These are phyloP conservation scores for Vaccinium darrowii DNA, from an alignment of 148 eudicot genomes.

Conservation along the genomic window DNA sequence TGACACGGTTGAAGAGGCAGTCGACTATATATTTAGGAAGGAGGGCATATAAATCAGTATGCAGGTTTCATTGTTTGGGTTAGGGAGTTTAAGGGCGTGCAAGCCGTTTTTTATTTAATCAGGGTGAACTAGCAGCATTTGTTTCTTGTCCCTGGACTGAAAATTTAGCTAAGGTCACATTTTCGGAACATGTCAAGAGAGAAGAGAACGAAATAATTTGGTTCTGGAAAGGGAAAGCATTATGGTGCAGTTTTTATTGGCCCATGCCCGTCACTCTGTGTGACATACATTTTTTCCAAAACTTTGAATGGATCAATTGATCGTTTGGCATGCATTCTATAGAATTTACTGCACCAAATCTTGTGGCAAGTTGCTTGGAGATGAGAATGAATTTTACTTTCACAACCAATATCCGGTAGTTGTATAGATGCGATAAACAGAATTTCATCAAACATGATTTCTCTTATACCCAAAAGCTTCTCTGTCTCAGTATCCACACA, in stretches of 20 bases:
- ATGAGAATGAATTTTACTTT: background rate
- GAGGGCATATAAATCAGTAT: conserved; percentile 32
- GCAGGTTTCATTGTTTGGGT: background rate
- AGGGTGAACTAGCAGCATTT: conserved; percentile 8
- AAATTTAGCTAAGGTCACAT: background rate
- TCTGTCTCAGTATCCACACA: background rate
- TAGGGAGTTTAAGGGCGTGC: background rate
- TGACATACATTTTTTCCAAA: background rate
- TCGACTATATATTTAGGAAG: conserved; percentile 67
- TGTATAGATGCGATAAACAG: too few relatives aligned
- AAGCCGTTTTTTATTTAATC: background rate
- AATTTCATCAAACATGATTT: background rate
- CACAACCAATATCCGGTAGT: background rate
- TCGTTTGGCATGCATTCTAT: background rate
- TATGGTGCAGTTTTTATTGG: background rate
- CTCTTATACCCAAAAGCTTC: background rate
- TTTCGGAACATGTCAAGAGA: too few relatives aligned
- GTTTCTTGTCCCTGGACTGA: background rate
- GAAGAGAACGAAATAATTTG: too few relatives aligned
- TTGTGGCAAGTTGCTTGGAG: background rate
- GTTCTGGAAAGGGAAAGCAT: background rate
- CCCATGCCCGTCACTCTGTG: background rate
- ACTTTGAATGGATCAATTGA: background rate
- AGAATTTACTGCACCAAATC: background rate
- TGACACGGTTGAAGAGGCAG: conserved; percentile 86